Conservation (phyloP, 768 basidiomycete genomes). For the Russula abietina region DNA sequence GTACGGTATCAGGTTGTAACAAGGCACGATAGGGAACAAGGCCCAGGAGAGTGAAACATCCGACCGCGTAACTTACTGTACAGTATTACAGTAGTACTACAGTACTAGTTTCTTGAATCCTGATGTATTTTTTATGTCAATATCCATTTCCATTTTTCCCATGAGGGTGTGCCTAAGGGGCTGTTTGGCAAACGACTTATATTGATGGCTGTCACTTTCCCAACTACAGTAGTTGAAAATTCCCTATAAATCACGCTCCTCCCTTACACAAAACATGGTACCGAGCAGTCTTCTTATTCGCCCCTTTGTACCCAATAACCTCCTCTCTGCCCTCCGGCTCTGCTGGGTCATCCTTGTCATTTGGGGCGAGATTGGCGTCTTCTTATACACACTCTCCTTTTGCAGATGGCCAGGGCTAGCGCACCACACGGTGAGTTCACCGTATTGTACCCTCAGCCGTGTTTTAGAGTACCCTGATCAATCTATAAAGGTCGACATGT, state of each 20-base stretch:
- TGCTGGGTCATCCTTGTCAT: slow-evolving; percentile 58
- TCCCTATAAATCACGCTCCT: not conserved
- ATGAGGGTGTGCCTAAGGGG: too few species aligned
- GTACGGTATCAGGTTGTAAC: not conserved
- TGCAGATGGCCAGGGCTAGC: slow-evolving; percentile 52
- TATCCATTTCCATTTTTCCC: too few species aligned
- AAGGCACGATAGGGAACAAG: slow-evolving; percentile 5
- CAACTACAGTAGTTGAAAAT: not conserved
- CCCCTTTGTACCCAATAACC: slow-evolving; percentile 7
- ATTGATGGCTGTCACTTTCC: not conserved
- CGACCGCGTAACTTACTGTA: not conserved
- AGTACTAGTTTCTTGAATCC: too few species aligned
- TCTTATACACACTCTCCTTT: slow-evolving; percentile 39
- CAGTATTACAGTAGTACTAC: too few species aligned
- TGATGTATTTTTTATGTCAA: too few species aligned
- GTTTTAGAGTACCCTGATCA: not conserved
- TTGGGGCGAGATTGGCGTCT: slow-evolving; percentile 67
- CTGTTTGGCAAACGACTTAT: not conserved
- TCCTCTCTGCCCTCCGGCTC: slow-evolving; percentile 35
- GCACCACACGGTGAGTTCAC: slow-evolving; percentile 1
- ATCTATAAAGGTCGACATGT: not conserved
- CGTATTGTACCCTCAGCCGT: not conserved
- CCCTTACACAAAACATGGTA: not conserved
- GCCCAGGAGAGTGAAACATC: not conserved
- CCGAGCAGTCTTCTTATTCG: not conserved